These are phyloP conservation scores for Gnomoniopsis sp. DNA, from an alignment of 2,329 filamentous ascomycete species.

Conservation along the genomic window DNA sequence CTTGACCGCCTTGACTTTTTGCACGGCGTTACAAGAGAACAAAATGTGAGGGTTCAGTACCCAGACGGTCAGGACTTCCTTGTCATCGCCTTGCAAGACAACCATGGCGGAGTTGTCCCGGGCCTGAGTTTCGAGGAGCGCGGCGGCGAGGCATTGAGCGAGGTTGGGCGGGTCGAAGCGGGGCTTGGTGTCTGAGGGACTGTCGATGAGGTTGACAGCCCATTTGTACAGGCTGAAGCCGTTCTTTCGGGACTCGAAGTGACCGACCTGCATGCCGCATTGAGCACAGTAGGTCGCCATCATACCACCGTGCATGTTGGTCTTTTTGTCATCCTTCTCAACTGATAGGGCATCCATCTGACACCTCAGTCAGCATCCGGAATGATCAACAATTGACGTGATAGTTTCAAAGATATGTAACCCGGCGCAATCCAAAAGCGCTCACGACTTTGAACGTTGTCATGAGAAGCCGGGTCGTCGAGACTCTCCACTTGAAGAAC, in stretches of 20 bases:
- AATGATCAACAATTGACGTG: background rate
- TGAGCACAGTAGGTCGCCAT: slow-evolving; percentile 37
- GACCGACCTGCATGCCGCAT: slow-evolving; percentile 46
- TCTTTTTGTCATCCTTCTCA: background rate
- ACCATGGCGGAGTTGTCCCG: slow-evolving; percentile 58
- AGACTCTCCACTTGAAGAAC: slow-evolving; percentile 16
- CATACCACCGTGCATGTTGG: background rate
- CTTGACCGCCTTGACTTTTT: slow-evolving; percentile 43
- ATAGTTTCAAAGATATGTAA: slow-evolving; percentile 1
- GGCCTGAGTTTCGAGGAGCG: slow-evolving; percentile 49
- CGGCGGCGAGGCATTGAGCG: slow-evolving; percentile 50
- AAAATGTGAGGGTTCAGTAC: slow-evolving; percentile 53
- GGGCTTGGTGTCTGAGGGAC: slow-evolving; percentile 17
- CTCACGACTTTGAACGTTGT: slow-evolving; percentile 14
- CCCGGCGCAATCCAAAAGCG: slow-evolving; percentile 19
- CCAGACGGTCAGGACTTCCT: slow-evolving; percentile 37
- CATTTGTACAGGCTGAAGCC: slow-evolving; percentile 57
- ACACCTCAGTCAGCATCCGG: background rate
- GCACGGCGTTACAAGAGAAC: slow-evolving; percentile 42
- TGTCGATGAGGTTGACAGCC: slow-evolving; percentile 44
- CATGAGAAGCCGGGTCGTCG: slow-evolving; percentile 7
- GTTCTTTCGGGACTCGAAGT: slow-evolving; percentile 40
- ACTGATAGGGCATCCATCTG: background rate
- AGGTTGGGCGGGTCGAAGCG: slow-evolving; percentile 33
- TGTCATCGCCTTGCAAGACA: slow-evolving; percentile 41